Conservation (phyloP, 176 grass and related monocot species). For the Cenchrus americanus region DNA sequence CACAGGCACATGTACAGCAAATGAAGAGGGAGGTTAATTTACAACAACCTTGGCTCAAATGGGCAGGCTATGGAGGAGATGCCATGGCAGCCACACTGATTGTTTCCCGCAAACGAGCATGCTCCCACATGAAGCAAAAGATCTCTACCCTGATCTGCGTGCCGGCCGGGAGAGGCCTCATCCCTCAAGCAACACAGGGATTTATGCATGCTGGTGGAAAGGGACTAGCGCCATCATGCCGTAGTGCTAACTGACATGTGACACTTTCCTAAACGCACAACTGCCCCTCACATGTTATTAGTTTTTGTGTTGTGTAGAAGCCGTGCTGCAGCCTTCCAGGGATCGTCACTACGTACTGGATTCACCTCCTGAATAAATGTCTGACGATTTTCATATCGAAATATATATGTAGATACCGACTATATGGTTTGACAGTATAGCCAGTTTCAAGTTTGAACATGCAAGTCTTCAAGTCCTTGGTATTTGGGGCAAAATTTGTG, state of each 20-base stretch:
- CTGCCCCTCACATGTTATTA: conserved; percentile 46
- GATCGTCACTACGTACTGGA: neutral
- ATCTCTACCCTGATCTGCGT: conserved; percentile 45
- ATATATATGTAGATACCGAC: neutral
- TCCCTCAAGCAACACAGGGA: conserved; percentile 53
- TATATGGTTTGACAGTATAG: neutral
- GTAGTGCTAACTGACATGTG: conserved; percentile 39
- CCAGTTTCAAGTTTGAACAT: conserved; percentile 15
- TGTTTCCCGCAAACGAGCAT: conserved; percentile 46
- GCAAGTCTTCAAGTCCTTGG: neutral
- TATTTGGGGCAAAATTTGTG: conserved; percentile 31
- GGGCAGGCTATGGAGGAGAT: conserved; percentile 42
- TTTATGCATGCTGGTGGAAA: conserved; percentile 44
- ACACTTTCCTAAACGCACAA: conserved; percentile 58
- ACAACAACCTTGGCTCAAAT: conserved; percentile 27
- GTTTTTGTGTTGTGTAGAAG: neutral
- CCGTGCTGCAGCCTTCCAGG: neutral
- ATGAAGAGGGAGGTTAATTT: conserved; percentile 3
- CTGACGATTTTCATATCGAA: conserved; percentile 25
- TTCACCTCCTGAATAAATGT: conserved; percentile 10
- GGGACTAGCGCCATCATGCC: conserved; percentile 33
- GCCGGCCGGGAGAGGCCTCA: conserved; percentile 43
- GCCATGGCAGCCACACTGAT: conserved; percentile 45
- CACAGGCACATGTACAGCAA: conserved; percentile 40
- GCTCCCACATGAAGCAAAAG: conserved; percentile 62